phyloP scores from a whole-genome alignment of 371 early-diverging fungal genomes.

The Syncephalastrum monosporum region DNA sequence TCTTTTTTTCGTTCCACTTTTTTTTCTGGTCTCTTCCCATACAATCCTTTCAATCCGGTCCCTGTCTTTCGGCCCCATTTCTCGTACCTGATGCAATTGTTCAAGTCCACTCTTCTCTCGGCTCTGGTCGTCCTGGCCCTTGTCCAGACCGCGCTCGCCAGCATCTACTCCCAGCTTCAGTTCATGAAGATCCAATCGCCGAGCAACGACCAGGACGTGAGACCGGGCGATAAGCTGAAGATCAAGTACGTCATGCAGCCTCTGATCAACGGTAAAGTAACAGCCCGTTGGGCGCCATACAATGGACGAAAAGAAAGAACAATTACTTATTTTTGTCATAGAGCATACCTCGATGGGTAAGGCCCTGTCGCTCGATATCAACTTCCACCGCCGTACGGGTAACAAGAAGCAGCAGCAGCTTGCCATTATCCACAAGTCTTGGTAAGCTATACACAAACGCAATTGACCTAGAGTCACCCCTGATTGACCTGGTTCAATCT shows the following conservation, averaged over 20 bases:
- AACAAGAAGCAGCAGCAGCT: conserved; percentile 38
- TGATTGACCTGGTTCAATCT: neutral
- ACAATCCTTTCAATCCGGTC: neutral
- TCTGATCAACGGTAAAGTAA: conserved; percentile 31
- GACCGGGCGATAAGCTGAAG: conserved; percentile 32
- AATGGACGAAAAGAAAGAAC: too few species aligned
- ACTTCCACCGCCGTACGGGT: conserved; percentile 44
- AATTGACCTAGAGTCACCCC: neutral
- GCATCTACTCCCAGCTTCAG: conserved; percentile 44
- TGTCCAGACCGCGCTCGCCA: conserved; percentile 29
- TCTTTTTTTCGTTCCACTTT: neutral
- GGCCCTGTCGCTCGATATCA: conserved; percentile 35
- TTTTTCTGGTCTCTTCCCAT: conserved; percentile 5
- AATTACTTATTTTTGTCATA: conserved; percentile 9
- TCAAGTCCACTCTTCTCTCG: conserved; percentile 12
- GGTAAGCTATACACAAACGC: conserved; percentile 21
- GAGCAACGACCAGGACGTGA: conserved; percentile 31
- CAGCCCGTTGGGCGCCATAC: neutral
- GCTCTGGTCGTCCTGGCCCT: conserved; percentile 19
- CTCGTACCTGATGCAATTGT: conserved; percentile 13
- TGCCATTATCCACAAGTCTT: conserved; percentile 27
- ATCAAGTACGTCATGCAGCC: conserved; percentile 53
- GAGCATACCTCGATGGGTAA: conserved; percentile 35
- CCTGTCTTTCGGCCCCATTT: conserved; percentile 3
- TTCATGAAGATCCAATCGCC: conserved; percentile 50